Evolutionary conservation across 441 rosid genomes (phyloP).

Genomic region (Melastoma candidum): DNA sequence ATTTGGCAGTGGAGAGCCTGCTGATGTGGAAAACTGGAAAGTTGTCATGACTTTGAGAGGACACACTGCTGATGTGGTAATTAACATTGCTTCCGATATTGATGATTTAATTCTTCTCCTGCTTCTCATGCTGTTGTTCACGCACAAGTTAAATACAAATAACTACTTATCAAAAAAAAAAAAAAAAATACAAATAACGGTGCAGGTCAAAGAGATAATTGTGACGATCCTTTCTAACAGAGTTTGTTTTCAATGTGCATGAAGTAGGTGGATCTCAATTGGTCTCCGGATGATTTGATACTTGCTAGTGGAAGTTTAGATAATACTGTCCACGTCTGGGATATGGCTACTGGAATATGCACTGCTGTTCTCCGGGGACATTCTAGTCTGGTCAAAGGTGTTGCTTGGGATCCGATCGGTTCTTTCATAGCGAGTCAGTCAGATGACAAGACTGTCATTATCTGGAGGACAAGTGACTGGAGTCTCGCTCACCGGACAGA

Average conservation of each 20-base stretch:
- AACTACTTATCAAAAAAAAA: too few relatives aligned
- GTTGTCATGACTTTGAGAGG: slow-evolving; percentile 92
- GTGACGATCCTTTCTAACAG: slow-evolving; percentile 30
- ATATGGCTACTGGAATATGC: slow-evolving; percentile 86
- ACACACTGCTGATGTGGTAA: slow-evolving; percentile 99
- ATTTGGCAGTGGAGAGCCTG: slow-evolving; percentile 97
- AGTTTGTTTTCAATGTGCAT: slow-evolving; percentile 34
- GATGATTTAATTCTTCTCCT: slow-evolving; percentile 3
- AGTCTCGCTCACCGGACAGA: slow-evolving; percentile 91
- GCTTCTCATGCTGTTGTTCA: background rate
- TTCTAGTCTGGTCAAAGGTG: slow-evolving; percentile 58
- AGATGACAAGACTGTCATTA: slow-evolving; percentile 95
- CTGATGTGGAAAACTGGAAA: slow-evolving; percentile 98
- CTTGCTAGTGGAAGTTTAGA: slow-evolving; percentile 97
- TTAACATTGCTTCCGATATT: slow-evolving; percentile 18
- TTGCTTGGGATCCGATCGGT: slow-evolving; percentile 75
- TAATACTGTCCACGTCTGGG: slow-evolving; percentile 91
- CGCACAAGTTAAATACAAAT: too few relatives aligned
- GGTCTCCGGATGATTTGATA: slow-evolving; percentile 97
- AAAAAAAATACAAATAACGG: too few relatives aligned
- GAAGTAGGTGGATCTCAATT: slow-evolving; percentile 99
- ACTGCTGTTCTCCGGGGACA: slow-evolving; percentile 96
- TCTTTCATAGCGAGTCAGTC: slow-evolving; percentile 97
- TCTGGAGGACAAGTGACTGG: slow-evolving; percentile 99
- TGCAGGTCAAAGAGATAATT: background rate